phyloP scores from a whole-genome alignment of 768 basidiomycete species.

The Leccinum longicurvipes region DNA sequence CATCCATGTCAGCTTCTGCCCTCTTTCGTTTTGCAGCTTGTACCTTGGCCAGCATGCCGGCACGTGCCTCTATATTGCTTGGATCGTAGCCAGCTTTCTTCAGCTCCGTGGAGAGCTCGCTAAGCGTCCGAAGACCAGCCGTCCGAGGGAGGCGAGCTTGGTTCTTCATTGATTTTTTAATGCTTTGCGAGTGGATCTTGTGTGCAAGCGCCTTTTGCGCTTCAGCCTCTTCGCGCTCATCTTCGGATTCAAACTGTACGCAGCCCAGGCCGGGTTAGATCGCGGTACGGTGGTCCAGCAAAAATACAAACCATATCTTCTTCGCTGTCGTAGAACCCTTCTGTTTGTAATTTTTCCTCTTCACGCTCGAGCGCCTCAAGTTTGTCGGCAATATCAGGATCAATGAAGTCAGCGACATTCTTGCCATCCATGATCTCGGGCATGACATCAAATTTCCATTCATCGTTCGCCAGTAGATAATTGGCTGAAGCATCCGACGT shows the following conservation, averaged over 20 bases:
- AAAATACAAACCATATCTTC: conserved; percentile 67
- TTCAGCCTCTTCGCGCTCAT: conserved; percentile 74
- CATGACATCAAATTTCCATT: conserved; percentile 96
- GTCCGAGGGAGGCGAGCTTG: conserved; percentile 73
- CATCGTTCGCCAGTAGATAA: conserved; percentile 82
- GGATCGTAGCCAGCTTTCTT: conserved; percentile 91
- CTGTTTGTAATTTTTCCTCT: conserved; percentile 89
- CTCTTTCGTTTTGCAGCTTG: conserved; percentile 62
- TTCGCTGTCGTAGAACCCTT: conserved; percentile 93
- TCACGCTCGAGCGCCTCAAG: conserved; percentile 96
- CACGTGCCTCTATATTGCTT: conserved; percentile 84
- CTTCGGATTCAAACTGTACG: conserved; percentile 54
- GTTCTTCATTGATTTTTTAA: conserved; percentile 90
- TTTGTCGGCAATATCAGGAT: conserved; percentile 95
- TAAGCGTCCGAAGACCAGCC: conserved; percentile 59
- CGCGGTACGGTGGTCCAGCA: not conserved
- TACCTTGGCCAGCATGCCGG: conserved; percentile 73
- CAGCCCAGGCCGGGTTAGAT: not conserved
- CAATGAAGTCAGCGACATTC: conserved; percentile 98
- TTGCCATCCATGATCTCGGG: conserved; percentile 99
- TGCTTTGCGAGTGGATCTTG: conserved; percentile 69
- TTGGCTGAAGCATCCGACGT: conserved; percentile 57
- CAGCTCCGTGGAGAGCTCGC: conserved; percentile 75
- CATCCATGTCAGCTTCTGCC: conserved; percentile 49
- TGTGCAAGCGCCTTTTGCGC: conserved; percentile 55